Evolutionary conservation across 2,329 filamentous ascomycete genomes (phyloP).

Genomic region (Hypoxylon rubiginosum): DNA sequence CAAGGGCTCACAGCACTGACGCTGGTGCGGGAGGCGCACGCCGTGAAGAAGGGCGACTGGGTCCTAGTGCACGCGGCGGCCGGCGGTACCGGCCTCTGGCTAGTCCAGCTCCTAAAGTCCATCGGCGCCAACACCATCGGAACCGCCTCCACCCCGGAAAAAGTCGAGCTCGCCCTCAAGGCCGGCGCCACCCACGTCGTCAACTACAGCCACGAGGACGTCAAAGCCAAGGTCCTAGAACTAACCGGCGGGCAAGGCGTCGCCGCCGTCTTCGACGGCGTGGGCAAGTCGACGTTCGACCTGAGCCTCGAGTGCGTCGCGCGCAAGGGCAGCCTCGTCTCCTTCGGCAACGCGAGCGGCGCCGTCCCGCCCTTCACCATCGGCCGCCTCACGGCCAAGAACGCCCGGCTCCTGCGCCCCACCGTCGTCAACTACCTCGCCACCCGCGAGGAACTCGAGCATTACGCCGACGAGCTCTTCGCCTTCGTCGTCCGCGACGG

Average conservation of each 20-base stretch:
- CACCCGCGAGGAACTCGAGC: constrained; percentile 77
- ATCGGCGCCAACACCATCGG: constrained; percentile 84
- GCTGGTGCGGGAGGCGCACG: constrained; percentile 80
- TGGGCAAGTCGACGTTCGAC: constrained; percentile 89
- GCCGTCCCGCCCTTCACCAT: constrained; percentile 77
- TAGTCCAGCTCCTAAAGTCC: constrained; percentile 79
- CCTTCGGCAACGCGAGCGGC: constrained; percentile 85
- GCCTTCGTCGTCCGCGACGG: constrained; percentile 76
- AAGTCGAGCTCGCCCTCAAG: constrained; percentile 76
- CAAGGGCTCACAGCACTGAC: constrained; percentile 88
- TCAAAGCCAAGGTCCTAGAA: constrained; percentile 72
- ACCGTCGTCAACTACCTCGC: constrained; percentile 78
- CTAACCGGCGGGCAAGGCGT: constrained; percentile 81
- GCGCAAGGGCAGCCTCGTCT: constrained; percentile 81
- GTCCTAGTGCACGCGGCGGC: constrained; percentile 88
- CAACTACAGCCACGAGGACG: constrained; percentile 73
- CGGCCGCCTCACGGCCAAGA: constrained; percentile 76
- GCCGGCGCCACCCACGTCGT: constrained; percentile 80
- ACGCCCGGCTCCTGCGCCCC: constrained; percentile 81
- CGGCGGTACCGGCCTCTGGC: constrained; percentile 81
- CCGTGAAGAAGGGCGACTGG: constrained; percentile 83
- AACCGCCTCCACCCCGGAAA: constrained; percentile 80
- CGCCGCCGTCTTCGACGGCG: constrained; percentile 85
- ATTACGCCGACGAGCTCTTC: constrained; percentile 80
- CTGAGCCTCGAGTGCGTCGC: constrained; percentile 79